Conservation (phyloP, 495 filamentous ascomycete genomes). For the Articulospora tetracladia region DNA sequence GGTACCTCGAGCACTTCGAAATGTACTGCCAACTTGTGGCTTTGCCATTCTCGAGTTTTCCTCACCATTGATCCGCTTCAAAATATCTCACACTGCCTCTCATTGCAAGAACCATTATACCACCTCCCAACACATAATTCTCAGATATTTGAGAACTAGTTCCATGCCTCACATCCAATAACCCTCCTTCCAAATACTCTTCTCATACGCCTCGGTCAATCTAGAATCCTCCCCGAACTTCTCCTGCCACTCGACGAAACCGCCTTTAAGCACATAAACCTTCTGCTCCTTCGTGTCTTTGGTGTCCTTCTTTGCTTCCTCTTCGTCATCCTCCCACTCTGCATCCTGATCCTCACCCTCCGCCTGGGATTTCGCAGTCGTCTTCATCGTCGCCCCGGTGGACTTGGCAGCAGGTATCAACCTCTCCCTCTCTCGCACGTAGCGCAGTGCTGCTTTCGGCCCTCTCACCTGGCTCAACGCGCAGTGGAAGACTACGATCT, state of each 20-base stretch:
- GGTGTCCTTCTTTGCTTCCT: constrained; percentile 3
- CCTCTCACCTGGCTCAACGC: constrained; percentile 88
- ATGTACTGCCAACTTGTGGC: no score
- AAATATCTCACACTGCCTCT: no score
- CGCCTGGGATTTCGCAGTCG: constrained; percentile 38
- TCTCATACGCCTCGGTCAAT: constrained; percentile 81
- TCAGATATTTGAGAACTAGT: no score
- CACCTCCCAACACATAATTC: no score
- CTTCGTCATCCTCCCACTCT: constrained; percentile 25
- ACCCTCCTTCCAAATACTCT: constrained; percentile 78
- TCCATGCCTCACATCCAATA: constrained; percentile 38
- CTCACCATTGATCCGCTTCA: no score
- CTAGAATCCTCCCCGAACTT: constrained; percentile 73
- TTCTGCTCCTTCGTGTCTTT: constrained; percentile 52
- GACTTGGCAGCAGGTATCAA: constrained; percentile 27
- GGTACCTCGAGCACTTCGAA: no score
- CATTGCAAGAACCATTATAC: no score
- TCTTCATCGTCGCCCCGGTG: constrained; percentile 17
- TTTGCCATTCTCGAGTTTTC: no score
- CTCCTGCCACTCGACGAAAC: constrained; percentile 92
- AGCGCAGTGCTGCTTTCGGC: constrained; percentile 63
- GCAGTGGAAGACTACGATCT: constrained; percentile 92
- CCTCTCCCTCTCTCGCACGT: constrained; percentile 60
- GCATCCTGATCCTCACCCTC: constrained; percentile 26
- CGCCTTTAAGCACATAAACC: constrained; percentile 77